Evolutionary conservation across 352 stramenopile species (phyloP).

Genomic region (Phytopythium cucurbitacearum): DNA sequence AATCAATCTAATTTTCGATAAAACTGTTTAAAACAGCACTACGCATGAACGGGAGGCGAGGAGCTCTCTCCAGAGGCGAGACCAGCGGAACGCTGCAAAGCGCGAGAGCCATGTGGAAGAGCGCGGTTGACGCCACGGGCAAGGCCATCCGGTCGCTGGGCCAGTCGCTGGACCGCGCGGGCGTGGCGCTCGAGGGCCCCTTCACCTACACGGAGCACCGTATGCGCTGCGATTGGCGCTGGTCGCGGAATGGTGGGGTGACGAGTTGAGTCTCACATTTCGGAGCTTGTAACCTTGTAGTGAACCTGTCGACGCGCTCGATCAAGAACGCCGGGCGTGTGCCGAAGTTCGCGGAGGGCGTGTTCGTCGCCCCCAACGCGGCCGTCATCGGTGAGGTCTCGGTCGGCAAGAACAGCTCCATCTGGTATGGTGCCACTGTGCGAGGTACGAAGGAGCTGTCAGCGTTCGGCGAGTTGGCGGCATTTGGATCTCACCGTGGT

Average conservation of each 20-base stretch:
- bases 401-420: conserved; percentile 86
- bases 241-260: background rate
- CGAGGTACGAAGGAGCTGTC: conserved; percentile 34
- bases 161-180: conserved; percentile 82
- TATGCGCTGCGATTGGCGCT: conserved; percentile 26
- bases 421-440: conserved; percentile 93
- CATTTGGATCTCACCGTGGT: background rate
- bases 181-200: conserved; percentile 73
- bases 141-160: conserved; percentile 83
- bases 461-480: too few relatives aligned
- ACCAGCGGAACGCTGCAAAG: conserved; percentile 31
- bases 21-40: conserved; percentile 7
- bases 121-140: conserved; percentile 61
- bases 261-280: too few relatives aligned
- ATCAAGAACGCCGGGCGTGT: conserved; percentile 68
- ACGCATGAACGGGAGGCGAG: conserved; percentile 26
- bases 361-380: conserved; percentile 90
- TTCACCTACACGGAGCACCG: conserved; percentile 86
- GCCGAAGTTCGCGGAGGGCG: conserved; percentile 45
- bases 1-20: background rate
- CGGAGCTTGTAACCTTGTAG: conserved; percentile 15
- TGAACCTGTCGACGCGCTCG: conserved; percentile 79
- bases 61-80: conserved; percentile 5
- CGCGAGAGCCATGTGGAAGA: conserved; percentile 48
- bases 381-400: conserved; percentile 92